phyloP scores from a whole-genome alignment of 441 rosid species.

The Hura crepitans region DNA sequence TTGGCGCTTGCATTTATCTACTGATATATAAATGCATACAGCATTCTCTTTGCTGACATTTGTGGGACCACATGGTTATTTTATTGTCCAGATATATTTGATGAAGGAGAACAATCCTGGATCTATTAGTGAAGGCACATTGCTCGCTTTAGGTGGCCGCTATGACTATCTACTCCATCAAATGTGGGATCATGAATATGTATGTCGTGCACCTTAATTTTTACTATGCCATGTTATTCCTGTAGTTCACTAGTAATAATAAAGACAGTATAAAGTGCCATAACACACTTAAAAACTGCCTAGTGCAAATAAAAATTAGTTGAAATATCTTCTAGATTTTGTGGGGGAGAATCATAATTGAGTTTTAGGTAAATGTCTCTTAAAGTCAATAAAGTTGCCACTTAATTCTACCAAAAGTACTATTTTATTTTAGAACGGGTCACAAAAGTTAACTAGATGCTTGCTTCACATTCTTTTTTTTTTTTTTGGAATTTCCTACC shows the following conservation, averaged over 20 bases:
- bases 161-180: slow-evolving; percentile 81
- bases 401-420: too few species aligned
- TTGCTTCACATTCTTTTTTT: too few species aligned
- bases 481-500: too few species aligned
- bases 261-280: too few species aligned
- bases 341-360: too few species aligned
- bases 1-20: neutral
- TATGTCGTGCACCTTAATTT: slow-evolving; percentile 36
- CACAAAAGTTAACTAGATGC: too few species aligned
- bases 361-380: too few species aligned
- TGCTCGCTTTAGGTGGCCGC: slow-evolving; percentile 95
- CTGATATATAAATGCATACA: neutral
- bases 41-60: neutral
- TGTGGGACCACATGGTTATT: neutral
- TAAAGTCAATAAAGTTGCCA: too few species aligned
- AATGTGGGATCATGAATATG: slow-evolving; percentile 66
- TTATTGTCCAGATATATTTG: slow-evolving; percentile 52
- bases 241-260: neutral
- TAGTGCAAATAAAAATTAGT: neutral
- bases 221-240: slow-evolving; percentile 14
- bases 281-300: neutral
- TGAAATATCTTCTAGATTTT: too few species aligned
- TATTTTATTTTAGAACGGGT: too few species aligned
- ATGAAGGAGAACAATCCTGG: slow-evolving; percentile 65
- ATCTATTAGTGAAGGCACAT: slow-evolving; percentile 60